phyloP scores from a whole-genome alignment of 345 rosid genomes.

The Anastatica hierochuntica region DNA sequence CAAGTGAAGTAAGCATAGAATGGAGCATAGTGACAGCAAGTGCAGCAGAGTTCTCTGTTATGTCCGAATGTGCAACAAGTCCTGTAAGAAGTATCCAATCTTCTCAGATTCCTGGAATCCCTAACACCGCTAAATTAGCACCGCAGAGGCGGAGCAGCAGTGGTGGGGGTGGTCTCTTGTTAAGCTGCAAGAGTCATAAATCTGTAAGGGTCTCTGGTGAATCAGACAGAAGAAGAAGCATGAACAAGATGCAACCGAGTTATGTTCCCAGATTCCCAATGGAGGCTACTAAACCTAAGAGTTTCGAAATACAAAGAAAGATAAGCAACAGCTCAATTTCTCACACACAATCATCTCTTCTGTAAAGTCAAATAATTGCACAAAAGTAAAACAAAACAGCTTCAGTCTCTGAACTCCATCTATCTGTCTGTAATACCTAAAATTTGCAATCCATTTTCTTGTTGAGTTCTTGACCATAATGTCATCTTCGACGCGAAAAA shows the following conservation, averaged over 20 bases:
- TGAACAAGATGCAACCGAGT: slow-evolving; percentile 15
- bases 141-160: slow-evolving; percentile 9
- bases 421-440: slow-evolving; percentile 12
- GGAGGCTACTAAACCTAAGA: slow-evolving; percentile 34
- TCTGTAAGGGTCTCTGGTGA: slow-evolving; percentile 32
- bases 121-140: neutral
- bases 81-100: slow-evolving; percentile 27
- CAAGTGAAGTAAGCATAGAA: slow-evolving; percentile 84
- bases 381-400: neutral
- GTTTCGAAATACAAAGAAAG: slow-evolving; percentile 26
- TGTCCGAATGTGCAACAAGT: slow-evolving; percentile 52
- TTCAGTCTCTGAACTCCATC: neutral
- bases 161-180: slow-evolving; percentile 25
- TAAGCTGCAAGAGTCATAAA: slow-evolving; percentile 69
- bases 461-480: slow-evolving; percentile 7
- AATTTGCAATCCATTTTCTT: neutral
- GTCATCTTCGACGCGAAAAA: neutral
- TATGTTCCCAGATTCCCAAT: slow-evolving; percentile 34
- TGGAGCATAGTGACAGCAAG: slow-evolving; percentile 92
- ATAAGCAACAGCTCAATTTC: slow-evolving; percentile 27
- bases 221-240: slow-evolving; percentile 10
- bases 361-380: slow-evolving; percentile 32
- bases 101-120: slow-evolving; percentile 16
- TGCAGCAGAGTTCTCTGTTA: slow-evolving; percentile 59
- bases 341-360: slow-evolving; percentile 29